These are phyloP conservation scores for Ciborinia camelliae DNA, from an alignment of 2,329 filamentous ascomycete species.

Conservation along the genomic window DNA sequence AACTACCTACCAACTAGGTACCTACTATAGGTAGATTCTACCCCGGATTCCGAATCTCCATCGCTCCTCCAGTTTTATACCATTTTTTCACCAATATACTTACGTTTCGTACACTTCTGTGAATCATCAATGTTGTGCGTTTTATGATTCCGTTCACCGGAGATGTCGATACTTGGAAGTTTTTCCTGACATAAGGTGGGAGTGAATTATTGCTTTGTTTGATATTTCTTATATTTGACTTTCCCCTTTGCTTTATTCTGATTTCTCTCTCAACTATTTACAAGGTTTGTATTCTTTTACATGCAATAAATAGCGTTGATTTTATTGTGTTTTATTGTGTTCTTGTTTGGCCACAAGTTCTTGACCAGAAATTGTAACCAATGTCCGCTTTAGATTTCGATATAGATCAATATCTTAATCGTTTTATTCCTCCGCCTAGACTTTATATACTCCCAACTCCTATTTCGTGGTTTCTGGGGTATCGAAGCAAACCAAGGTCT, in stretches of 20 bases:
- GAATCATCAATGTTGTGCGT: conserved; percentile 2
- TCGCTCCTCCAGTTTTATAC: neutral
- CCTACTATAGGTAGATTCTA: neutral
- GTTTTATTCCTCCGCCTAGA: conserved; percentile 61
- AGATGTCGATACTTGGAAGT: conserved; percentile 8
- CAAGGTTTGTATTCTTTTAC: neutral
- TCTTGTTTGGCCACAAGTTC: neutral
- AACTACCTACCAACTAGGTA: conserved; percentile 1
- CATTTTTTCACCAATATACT: too few species aligned
- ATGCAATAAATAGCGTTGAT: neutral
- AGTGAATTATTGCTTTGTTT: conserved; percentile 1
- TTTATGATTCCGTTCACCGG: conserved; percentile 1
- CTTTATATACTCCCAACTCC: conserved; percentile 61
- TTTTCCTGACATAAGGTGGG: conserved; percentile 5
- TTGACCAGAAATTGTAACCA: conserved; percentile 3
- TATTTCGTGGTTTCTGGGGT: conserved; percentile 66
- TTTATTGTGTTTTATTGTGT: neutral
- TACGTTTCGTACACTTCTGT: neutral
- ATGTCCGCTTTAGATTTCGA: conserved; percentile 49
- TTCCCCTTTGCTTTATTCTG: neutral
- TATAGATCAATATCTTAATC: conserved; percentile 74
- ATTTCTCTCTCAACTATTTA: neutral
- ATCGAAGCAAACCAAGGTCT: conserved; percentile 44
- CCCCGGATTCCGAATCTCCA: conserved; percentile 7
- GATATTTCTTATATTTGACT: neutral